Percentiles rank a stretch among this genome's conserved stretches.
These are phyloP conservation scores for Talaromyces sp. DNA, from an alignment of 2,329 filamentous ascomycete species.

Conservation along the genomic window DNA sequence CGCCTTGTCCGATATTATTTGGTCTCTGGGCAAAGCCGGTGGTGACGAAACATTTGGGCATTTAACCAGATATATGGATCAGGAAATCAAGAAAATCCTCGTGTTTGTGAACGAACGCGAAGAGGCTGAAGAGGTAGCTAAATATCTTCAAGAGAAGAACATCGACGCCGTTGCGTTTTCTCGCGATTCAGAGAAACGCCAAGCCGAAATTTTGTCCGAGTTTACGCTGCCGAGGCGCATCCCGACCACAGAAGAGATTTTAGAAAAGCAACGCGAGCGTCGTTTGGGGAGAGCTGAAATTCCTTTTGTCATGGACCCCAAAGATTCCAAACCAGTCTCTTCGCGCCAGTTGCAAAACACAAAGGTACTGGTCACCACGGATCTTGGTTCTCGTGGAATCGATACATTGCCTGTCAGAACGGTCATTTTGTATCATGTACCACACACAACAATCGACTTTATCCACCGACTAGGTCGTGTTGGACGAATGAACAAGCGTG, in stretches of 20 bases:
- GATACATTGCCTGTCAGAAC: conserved; percentile 88
- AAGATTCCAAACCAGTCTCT: conserved; percentile 3
- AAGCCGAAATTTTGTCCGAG: conserved; percentile 67
- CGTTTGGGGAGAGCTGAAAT: conserved; percentile 33
- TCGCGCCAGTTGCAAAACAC: conserved; percentile 63
- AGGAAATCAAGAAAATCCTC: conserved; percentile 76
- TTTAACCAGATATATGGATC: conserved; percentile 29
- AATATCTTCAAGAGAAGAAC: conserved; percentile 75
- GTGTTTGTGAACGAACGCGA: conserved; percentile 97
- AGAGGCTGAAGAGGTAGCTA: conserved; percentile 72
- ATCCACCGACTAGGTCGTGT: conserved; percentile 91
- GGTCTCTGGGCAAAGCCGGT: conserved; percentile 80
- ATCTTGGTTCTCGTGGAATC: conserved; percentile 86
- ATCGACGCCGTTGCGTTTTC: conserved; percentile 83
- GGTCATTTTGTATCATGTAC: conserved; percentile 95
- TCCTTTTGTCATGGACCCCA: conserved; percentile 32
- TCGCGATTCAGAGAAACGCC: conserved; percentile 74
- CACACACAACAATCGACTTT: conserved; percentile 95
- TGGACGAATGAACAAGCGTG: conserved; percentile 86
- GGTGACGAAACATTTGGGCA: conserved; percentile 33
- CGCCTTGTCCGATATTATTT: conserved; percentile 91
- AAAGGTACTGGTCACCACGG: conserved; percentile 90
- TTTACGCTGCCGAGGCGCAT: conserved; percentile 55
- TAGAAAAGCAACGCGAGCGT: conserved; percentile 25
- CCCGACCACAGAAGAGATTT: conserved; percentile 32